Conservation (phyloP, 495 filamentous ascomycete species). For the Haplographium delicatum region DNA sequence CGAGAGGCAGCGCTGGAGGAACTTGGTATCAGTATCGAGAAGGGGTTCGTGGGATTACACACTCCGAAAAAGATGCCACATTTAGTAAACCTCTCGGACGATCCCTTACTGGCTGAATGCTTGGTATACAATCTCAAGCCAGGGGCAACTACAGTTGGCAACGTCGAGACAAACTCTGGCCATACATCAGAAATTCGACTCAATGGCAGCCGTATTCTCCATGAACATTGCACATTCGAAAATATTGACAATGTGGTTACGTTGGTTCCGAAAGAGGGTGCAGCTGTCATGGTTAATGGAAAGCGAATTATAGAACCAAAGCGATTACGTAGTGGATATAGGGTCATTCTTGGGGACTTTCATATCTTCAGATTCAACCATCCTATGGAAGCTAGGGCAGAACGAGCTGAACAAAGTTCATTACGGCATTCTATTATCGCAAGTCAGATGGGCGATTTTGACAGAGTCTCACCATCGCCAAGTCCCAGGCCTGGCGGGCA, state of each 20-base stretch:
- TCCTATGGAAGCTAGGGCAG: constrained; percentile 89
- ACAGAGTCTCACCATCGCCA: constrained; percentile 40
- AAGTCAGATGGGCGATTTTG: constrained; percentile 59
- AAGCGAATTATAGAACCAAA: constrained; percentile 77
- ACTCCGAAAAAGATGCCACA: constrained; percentile 99
- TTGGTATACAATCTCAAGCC: constrained; percentile 98
- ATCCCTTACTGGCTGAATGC: constrained; percentile 92
- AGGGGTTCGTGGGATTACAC: constrained; percentile 90
- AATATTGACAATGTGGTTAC: constrained; percentile 88
- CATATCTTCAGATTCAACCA: constrained; percentile 99
- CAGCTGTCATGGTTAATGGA: constrained; percentile 97
- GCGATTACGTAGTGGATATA: constrained; percentile 82
- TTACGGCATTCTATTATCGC: constrained; percentile 84
- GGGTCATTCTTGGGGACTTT: constrained; percentile 95
- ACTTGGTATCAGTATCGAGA: constrained; percentile 97
- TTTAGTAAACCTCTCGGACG: constrained; percentile 95
- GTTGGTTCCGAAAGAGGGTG: constrained; percentile 79
- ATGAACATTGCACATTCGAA: constrained; percentile 91
- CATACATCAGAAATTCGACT: constrained; percentile 82
- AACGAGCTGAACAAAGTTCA: constrained; percentile 83
- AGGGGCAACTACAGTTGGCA: constrained; percentile 86
- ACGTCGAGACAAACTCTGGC: constrained; percentile 71
- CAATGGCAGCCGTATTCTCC: constrained; percentile 88
- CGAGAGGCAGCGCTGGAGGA: constrained; percentile 94
- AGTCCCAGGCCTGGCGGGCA: constrained; percentile 68